Evolutionary conservation across 2,329 filamentous ascomycete genomes (phyloP), one percentile per base, ranked within the genome.

Genomic region (Lecanicillium sp.): DNA sequence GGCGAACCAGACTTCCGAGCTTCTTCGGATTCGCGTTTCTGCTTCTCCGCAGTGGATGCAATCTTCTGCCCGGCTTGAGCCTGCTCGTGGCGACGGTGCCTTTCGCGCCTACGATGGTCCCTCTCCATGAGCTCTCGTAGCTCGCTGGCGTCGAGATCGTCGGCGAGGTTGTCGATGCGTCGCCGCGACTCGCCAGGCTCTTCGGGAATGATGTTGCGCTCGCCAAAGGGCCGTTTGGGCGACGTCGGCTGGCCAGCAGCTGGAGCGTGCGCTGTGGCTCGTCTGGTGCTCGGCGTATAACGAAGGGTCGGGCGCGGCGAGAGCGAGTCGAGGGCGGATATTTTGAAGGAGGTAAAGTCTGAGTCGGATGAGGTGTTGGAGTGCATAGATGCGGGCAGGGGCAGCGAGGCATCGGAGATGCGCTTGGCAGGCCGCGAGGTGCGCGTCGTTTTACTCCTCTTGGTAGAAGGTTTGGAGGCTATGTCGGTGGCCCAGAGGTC

Each of bases 41-140:
- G 79, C 49, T 77, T 78, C 51, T 89, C 84, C 37, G 79, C 80
- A 45, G 77, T 72, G 37, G 77, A 71, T 29, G 79, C 72, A 17
- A 92, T 62, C 42, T 74, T 77, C 39, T 73, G 72, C 47, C 84
- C 78, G 17, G 81, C 62, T 46, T 73, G 77, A 45, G 87, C 79
- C 45, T 79, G 76, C 17, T 90, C 82, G 28, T 72, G 71, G 41
- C 74, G 68, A 38, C 73, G 76, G 61, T 85, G 89, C 56, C 79
- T 79, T 48, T 95, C 86, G 47, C 75, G 79, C 41, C 92, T 76
- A 51, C 89, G 77, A 48, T 81, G 74, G 54, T 98, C 92, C 43
- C 92, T 72, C 51, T 98, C 92, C 76, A 98, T 83, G 20, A 97
- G 69, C 55, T 94, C 85, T 42, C 90, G 77, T 29, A 98, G 60